A percentile compares a stretch with the other conserved stretches of the same genome.
These are phyloP conservation scores for Botryotinia convoluta DNA, from an alignment of 2,329 filamentous ascomycete species.

Conservation along the genomic window DNA sequence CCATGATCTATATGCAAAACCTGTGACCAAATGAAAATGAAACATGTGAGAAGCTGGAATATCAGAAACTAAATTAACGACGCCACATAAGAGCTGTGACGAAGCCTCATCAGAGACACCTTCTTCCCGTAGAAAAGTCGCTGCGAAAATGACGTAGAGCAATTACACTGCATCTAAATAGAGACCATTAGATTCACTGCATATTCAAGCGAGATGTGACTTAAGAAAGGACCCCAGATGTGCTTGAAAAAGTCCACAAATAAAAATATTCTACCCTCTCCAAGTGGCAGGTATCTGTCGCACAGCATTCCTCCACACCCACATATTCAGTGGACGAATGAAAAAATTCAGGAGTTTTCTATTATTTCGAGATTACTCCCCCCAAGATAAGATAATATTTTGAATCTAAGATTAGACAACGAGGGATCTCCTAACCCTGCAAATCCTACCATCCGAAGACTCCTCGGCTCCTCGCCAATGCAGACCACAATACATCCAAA, in stretches of 20 bases:
- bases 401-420: background rate
- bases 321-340: background rate
- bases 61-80: background rate
- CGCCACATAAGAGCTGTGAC: background rate
- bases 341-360: background rate
- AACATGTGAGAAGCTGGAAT: background rate
- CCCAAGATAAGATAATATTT: background rate
- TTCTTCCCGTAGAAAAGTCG: background rate
- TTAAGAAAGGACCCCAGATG: background rate
- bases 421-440: too few species aligned
- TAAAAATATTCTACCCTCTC: background rate
- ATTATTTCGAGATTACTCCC: background rate
- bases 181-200: background rate
- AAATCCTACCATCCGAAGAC: background rate
- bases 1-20: background rate
- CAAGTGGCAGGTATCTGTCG: background rate
- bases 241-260: background rate
- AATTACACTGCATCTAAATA: background rate
- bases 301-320: background rate
- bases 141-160: background rate
- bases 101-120: background rate
- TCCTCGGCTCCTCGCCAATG: background rate
- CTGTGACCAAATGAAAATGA: background rate
- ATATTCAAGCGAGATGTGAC: background rate
- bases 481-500: background rate